Conservation (phyloP, 495 filamentous ascomycete species). For the Sabuloglossum arenarium region DNA sequence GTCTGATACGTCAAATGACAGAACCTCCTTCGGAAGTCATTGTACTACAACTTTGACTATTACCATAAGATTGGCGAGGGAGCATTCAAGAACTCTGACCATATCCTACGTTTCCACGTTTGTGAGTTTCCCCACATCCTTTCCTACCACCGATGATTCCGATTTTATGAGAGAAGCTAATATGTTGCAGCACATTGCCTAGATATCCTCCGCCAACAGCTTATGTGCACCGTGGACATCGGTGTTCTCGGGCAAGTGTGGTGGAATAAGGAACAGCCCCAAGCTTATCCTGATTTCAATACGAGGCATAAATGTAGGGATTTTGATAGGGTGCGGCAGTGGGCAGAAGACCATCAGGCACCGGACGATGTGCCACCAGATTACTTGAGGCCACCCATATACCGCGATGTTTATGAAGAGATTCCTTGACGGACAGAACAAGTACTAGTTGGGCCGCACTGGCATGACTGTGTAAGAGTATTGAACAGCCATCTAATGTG, state of each 20-base stretch:
- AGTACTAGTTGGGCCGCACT: too few relatives aligned
- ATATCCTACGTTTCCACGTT: constrained; percentile 27
- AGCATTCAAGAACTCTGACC: constrained; percentile 27
- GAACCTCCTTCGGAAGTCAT: constrained; percentile 32
- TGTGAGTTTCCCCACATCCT: constrained; percentile 13
- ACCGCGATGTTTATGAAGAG: too few relatives aligned
- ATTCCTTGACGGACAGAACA: too few relatives aligned
- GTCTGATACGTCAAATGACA: constrained; percentile 3
- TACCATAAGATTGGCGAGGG: constrained; percentile 26
- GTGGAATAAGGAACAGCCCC: constrained; percentile 22
- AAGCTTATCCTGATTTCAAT: constrained; percentile 32
- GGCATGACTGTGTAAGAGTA: too few relatives aligned
- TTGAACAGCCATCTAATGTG: too few relatives aligned
- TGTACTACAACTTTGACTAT: constrained; percentile 35
- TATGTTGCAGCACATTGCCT: constrained; percentile 26
- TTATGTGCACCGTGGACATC: constrained; percentile 34
- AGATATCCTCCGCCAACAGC: constrained; percentile 31
- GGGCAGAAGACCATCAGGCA: constrained; percentile 27
- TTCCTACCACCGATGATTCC: too few relatives aligned
- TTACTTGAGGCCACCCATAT: constrained; percentile 20
- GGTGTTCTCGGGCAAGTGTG: constrained; percentile 32
- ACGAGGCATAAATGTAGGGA: constrained; percentile 32
- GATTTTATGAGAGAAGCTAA: not conserved
- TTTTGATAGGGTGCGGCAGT: constrained; percentile 28
- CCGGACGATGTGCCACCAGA: constrained; percentile 20